Conservation (phyloP, 2,329 filamentous ascomycete species). For the Neonectria sp. region DNA sequence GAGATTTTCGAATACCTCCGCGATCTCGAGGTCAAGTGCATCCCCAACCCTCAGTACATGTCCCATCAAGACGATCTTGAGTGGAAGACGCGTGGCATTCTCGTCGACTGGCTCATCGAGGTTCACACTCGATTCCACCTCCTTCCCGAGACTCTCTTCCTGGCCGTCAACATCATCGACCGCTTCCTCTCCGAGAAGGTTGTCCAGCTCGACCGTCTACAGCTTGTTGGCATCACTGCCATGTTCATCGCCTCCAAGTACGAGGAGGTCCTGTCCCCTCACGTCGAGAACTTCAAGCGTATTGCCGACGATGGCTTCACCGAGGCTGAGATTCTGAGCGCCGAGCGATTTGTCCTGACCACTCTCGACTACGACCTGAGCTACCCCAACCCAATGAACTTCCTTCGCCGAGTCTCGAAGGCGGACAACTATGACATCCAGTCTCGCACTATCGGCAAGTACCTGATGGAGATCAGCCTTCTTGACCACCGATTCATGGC, state of each 20-base stretch:
- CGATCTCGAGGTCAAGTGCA: slow-evolving; percentile 82
- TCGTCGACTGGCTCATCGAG: slow-evolving; percentile 98
- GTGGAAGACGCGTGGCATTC: slow-evolving; percentile 98
- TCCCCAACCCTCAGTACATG: slow-evolving; percentile 96
- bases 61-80: slow-evolving; percentile 93
- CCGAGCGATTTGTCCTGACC: slow-evolving; percentile 94
- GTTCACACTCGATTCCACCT: slow-evolving; percentile 98
- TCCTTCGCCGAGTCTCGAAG: slow-evolving; percentile 97
- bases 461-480: slow-evolving; percentile 96
- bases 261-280: slow-evolving; percentile 96
- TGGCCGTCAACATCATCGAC: slow-evolving; percentile 98
- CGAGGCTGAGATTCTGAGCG: slow-evolving; percentile 94
- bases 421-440: slow-evolving; percentile 99
- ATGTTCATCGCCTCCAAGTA: slow-evolving; percentile 99
- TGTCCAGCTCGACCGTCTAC: slow-evolving; percentile 94
- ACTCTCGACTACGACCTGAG: slow-evolving; percentile 97
- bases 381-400: slow-evolving; percentile 99
- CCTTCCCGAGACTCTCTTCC: slow-evolving; percentile 94
- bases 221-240: slow-evolving; percentile 96
- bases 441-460: slow-evolving; percentile 96
- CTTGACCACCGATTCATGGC: slow-evolving; percentile 95
- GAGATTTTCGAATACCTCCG: slow-evolving; percentile 98
- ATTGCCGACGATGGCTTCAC: slow-evolving; percentile 97
- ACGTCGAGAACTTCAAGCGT: slow-evolving; percentile 96
- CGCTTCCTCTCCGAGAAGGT: slow-evolving; percentile 97